Base-by-base conservation (phyloP, 2,329 filamentous ascomycete species). In the Cladophialophora immunda region DNA sequence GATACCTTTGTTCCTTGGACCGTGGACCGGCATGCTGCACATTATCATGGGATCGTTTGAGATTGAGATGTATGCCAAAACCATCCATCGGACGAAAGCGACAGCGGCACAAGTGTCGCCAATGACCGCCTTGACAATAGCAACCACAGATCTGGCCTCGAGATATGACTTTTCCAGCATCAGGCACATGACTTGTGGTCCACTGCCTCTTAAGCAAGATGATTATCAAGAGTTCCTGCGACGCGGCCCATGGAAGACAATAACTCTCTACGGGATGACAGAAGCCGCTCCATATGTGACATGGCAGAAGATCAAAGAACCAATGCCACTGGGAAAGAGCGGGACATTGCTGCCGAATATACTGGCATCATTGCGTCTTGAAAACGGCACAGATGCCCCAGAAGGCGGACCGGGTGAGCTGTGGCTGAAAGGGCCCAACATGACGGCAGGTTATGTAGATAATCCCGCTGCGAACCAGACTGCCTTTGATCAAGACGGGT, bases 201-300 rank as follows among this genome's bases (percentile, higher is more conserved):
- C 93, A 0, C 93, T 94, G 0, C 94, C 94, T 0, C 81, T 97
- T 36, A 94, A 92, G 0, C 82, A 84, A 36, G 92, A 97, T 8
- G 54, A 52, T 25, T 64, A 64, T 22, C 19, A 69, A 85, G 97
- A 1, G 90, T 94, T 1, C 87, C 97, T 68, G 97, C 97, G 82
- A 93, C 97, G 80, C 93, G 92, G 29, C 97, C n/a, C 27, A 4
- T 64, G 61, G 61, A 64, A 64, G 61, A 64, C 61, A n/a, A 50
- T 64, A 91, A 92, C 82, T 78, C 85, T 25, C 87, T 93, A 97
- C 75, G 94, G 94, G 0, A 84, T 97, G 9, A 93, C 89, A 3
- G 94, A 97, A 81, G 95, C 92, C n/a, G 90, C 89, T 30, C 93
- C 94, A 93, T 92, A 29, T 0, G 90, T 89, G 0, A 91, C 92